Percentiles rank a stretch among this genome's conserved stretches.
Evolutionary conservation across 345 rosid genomes (phyloP).

Genomic region (Sonneratia caseolaris): DNA sequence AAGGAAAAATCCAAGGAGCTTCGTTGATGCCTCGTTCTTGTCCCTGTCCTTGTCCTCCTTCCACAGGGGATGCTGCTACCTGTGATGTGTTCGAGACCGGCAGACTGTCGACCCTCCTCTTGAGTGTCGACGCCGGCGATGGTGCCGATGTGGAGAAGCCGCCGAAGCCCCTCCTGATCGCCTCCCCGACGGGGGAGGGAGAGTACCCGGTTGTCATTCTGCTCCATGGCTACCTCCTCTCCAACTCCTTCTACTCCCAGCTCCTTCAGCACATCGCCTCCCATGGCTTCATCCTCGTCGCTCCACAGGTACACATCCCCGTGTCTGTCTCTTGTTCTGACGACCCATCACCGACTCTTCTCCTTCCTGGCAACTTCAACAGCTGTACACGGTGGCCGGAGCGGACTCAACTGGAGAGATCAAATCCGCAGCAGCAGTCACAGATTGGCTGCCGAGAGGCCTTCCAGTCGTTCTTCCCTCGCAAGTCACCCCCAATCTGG

Average conservation of each 20-base stretch:
- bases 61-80: background rate
- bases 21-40: background rate
- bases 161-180: slow-evolving; percentile 67
- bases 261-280: slow-evolving; percentile 82
- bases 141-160: slow-evolving; percentile 6
- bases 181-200: slow-evolving; percentile 49
- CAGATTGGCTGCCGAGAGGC: slow-evolving; percentile 49
- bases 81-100: slow-evolving; percentile 2
- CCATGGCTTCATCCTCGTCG: slow-evolving; percentile 78
- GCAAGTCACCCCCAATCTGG: slow-evolving; percentile 36
- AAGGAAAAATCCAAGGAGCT: background rate
- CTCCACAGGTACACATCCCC: slow-evolving; percentile 56
- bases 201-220: slow-evolving; percentile 60
- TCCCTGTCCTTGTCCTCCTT: slow-evolving; percentile 5
- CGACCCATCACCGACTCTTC: too few relatives aligned
- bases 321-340: background rate
- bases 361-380: slow-evolving; percentile 2
- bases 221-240: slow-evolving; percentile 80
- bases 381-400: slow-evolving; percentile 68
- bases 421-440: slow-evolving; percentile 37
- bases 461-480: slow-evolving; percentile 41
- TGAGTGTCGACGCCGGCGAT: slow-evolving; percentile 9
- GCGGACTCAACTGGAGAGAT: slow-evolving; percentile 58
- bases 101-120: background rate
- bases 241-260: slow-evolving; percentile 76